A percentile compares a stretch with the other conserved stretches of the same genome.
These are phyloP conservation scores for Chlorella sorokiniana DNA, from an alignment of 139 green algal species.

Conservation along the genomic window DNA sequence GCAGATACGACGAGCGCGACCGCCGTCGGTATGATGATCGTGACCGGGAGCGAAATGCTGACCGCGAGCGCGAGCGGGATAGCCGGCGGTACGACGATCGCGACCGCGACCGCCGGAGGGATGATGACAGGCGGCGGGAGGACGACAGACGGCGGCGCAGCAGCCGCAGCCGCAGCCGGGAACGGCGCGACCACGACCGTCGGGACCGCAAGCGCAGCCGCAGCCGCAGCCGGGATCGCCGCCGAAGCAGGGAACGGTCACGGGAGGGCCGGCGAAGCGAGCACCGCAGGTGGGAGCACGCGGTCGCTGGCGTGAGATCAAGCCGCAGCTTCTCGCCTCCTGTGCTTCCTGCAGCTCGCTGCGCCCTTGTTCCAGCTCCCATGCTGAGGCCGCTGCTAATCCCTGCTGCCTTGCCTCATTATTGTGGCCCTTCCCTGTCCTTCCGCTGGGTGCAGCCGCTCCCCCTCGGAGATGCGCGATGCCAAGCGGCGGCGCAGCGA, in stretches of 20 bases:
- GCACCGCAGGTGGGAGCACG: neutral
- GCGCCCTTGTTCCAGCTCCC: no score
- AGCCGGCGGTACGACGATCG: neutral
- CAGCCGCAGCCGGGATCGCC: conserved; percentile 20
- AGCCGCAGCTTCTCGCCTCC: no score
- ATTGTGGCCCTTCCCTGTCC: neutral
- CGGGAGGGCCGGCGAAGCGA: neutral
- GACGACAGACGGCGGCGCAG: conserved; percentile 6
- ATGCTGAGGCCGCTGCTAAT: no score
- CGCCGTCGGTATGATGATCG: neutral
- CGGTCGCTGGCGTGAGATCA: no score
- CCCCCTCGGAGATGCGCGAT: conserved; percentile 5
- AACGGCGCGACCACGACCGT: conserved; percentile 12
- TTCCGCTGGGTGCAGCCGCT: conserved; percentile 3
- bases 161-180: conserved; percentile 24
- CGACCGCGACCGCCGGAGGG: conserved; percentile 11
- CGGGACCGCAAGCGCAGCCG: neutral
- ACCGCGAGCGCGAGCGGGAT: conserved; percentile 28
- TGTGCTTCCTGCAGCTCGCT: no score
- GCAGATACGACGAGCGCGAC: neutral
- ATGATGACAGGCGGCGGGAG: neutral
- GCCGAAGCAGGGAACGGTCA: conserved; percentile 2
- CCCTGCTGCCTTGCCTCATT: no score
- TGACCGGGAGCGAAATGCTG: conserved; percentile 7
- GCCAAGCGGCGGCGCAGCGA: conserved; percentile 3